Percentiles rank a stretch among this genome's conserved stretches.
Conservation (phyloP, 257 asterid species). For the Solanum paucissectum region DNA sequence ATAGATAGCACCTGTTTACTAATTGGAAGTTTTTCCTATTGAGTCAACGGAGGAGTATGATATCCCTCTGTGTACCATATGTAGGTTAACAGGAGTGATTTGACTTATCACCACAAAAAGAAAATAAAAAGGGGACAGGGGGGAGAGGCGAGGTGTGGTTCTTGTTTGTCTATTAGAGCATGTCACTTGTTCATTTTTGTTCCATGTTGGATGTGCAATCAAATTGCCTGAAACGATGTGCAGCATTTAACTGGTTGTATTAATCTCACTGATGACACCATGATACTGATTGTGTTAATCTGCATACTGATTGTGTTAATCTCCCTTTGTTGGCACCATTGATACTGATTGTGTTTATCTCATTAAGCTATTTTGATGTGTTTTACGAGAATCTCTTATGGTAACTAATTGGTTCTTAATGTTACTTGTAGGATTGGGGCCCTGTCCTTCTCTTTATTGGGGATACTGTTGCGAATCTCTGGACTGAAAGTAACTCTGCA, state of each 20-base stretch:
- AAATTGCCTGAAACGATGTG: not conserved
- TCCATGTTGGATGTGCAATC: not conserved
- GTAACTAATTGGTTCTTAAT: slow-evolving; percentile 6
- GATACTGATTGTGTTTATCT: not conserved
- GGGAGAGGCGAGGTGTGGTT: not conserved
- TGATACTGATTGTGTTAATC: not conserved
- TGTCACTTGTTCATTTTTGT: not conserved
- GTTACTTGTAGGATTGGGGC: slow-evolving; percentile 62
- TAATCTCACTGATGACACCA: not conserved
- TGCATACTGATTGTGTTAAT: not conserved
- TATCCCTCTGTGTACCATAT: not conserved
- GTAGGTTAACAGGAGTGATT: not conserved
- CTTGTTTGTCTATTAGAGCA: not conserved
- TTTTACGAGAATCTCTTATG: not conserved
- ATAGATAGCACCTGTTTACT: not conserved
- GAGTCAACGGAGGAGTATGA: not conserved
- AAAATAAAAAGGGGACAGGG: not conserved
- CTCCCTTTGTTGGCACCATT: not conserved
- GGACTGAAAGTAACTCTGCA: slow-evolving; percentile 40
- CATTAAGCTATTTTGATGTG: not conserved
- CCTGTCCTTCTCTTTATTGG: slow-evolving; percentile 54
- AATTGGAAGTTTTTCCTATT: not conserved
- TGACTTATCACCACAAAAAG: not conserved
- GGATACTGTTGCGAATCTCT: slow-evolving; percentile 39
- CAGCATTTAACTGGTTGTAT: not conserved